Evolutionary conservation across 768 basidiomycete species (phyloP).

Genomic region (Psilocybe sp.): DNA sequence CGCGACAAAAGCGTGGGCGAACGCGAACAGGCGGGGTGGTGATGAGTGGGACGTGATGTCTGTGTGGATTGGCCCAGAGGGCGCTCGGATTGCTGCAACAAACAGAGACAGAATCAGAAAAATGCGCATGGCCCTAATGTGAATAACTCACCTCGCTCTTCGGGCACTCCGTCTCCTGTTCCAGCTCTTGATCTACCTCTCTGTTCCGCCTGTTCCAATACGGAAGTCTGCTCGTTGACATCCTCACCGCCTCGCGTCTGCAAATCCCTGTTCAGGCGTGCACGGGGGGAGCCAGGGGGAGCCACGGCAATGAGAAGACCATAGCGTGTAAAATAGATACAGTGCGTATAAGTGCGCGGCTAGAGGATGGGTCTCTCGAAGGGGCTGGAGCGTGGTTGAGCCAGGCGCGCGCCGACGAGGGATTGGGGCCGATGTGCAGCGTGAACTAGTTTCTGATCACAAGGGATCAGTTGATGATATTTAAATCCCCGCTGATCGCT

Average conservation of each 20-base stretch:
- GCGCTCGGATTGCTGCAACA: conserved; percentile 44
- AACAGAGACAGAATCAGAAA: background rate
- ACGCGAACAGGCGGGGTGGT: conserved; percentile 49
- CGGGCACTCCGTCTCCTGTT: conserved; percentile 60
- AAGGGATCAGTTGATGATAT: no score
- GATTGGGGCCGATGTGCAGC: no score
- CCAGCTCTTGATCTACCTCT: conserved; percentile 60
- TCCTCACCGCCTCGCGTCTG: conserved; percentile 36
- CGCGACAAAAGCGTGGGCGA: conserved; percentile 59
- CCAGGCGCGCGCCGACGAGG: no score
- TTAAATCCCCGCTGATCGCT: no score
- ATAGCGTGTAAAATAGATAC: no score
- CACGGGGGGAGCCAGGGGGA: conserved; percentile 50
- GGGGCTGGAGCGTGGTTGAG: no score
- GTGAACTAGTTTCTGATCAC: no score
- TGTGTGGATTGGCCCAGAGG: conserved; percentile 12
- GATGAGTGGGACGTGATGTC: conserved; percentile 36
- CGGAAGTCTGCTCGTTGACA: conserved; percentile 29
- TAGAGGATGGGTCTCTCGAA: no score
- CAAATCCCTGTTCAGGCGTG: conserved; percentile 47
- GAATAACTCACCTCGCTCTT: conserved; percentile 53
- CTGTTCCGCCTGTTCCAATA: conserved; percentile 35
- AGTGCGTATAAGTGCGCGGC: no score
- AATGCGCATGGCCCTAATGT: background rate
- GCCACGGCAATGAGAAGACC: no score